Conservation (phyloP, 441 rosid genomes). For the Adansonia rubrostipa region DNA sequence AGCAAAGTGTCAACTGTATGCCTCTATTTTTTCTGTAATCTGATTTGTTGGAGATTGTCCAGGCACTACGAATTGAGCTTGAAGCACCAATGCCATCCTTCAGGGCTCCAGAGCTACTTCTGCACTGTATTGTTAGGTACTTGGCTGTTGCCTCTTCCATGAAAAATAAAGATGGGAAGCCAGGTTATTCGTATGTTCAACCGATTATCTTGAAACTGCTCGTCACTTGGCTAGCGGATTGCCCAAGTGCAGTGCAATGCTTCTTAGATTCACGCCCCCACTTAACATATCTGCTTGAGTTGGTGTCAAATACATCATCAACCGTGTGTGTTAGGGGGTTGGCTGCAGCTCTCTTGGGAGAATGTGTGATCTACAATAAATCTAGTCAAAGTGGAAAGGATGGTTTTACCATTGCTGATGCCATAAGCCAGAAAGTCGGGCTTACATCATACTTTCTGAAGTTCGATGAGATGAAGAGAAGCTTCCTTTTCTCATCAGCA, state of each 20-base stretch:
- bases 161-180: conserved; percentile 74
- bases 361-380: conserved; percentile 76
- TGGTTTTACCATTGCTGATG: conserved; percentile 74
- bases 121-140: conserved; percentile 88
- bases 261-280: conserved; percentile 89
- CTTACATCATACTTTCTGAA: conserved; percentile 74
- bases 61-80: conserved; percentile 80
- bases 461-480: conserved; percentile 87
- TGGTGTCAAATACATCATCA: conserved; percentile 70
- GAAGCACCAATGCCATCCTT: conserved; percentile 72
- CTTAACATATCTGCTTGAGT: conserved; percentile 73
- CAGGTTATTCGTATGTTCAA: conserved; percentile 58
- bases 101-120: conserved; percentile 85
- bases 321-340: conserved; percentile 72
- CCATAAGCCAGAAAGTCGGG: conserved; percentile 83
- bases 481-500: conserved; percentile 63
- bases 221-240: conserved; percentile 82
- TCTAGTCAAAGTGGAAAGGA: conserved; percentile 75
- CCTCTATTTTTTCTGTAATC: conserved; percentile 20
- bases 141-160: conserved; percentile 82
- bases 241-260: conserved; percentile 81
- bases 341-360: conserved; percentile 82
- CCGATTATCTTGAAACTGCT: conserved; percentile 83
- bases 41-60: conserved; percentile 32
- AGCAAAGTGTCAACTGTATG: not conserved